Base-by-base conservation (phyloP, 1,284 basidiomycete species). In the Calocybe gambosa region DNA sequence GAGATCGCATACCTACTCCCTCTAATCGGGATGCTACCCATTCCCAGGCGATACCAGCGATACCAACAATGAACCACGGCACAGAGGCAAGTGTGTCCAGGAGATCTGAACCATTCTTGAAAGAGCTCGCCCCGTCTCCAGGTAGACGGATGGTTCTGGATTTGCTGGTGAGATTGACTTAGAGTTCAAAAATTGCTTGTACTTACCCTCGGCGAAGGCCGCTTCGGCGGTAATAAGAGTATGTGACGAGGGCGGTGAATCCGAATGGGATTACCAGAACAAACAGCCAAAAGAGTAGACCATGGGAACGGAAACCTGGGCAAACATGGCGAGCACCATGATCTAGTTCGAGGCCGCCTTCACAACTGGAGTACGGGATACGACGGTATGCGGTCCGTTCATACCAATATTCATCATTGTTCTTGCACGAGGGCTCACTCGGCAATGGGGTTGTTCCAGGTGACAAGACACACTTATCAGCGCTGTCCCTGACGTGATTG, bases 311-410 rank as follows among this genome's bases (percentile, higher is more conserved):
- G 50, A 92, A 65, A 0, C 90, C 91, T 0, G 92, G 90, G 62
- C 93, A 97, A 3, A 66, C 58, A 61, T 97, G 93, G 15, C 56
- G 51, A 8, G 62, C 55, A 1, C 93, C 93, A 37, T 71, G 79
- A 61, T 97, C 90, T 7, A 76, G 77, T 6, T 85, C 74, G 1
- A 70, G 57, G 5, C 91, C 93, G 12, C 80, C 91, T 43, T 82
- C 78, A 62, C 93, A 97, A 15, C 72, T 77, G 40, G 91, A 93
- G 63, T 87, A 87, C 0, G 87, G 86, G 46, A 95, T 89, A 65
- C 90, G 85, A 50, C 92, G 87, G 61, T 94, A 94, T 6, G 82
- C 70, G 0, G 93, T 96, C 20, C 91, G 82, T 46, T 91, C 90
- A 62, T 93, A 94, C 93, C 94, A 96, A 58, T 74, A 88, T 6